Percentiles rank a stretch among this genome's conserved stretches.
Conservation (phyloP, 2,329 filamentous ascomycete species). For the Pseudogymnoascus sp. region DNA sequence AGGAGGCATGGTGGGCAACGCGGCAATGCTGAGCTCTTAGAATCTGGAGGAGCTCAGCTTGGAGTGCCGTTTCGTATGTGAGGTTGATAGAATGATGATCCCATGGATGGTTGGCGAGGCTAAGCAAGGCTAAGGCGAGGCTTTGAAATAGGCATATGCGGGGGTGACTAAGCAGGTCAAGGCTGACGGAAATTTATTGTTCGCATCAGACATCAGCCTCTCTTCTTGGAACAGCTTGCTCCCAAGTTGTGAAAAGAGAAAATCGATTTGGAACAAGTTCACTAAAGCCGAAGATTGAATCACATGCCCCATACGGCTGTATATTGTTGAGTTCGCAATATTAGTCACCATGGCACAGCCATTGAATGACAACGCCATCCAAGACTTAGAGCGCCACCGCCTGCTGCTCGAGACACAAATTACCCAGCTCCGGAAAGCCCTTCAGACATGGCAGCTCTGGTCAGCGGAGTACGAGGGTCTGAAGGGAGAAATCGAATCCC, state of each 20-base stretch:
- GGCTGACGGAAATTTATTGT: slow-evolving; percentile 8
- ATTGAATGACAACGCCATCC: slow-evolving; percentile 22
- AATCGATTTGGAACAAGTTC: background rate
- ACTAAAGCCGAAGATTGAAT: background rate
- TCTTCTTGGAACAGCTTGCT: background rate
- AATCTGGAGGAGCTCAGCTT: background rate
- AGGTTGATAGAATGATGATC: background rate
- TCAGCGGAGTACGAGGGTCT: slow-evolving; percentile 87
- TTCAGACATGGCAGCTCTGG: slow-evolving; percentile 84
- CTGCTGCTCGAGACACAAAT: slow-evolving; percentile 69
- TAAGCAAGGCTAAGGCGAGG: slow-evolving; percentile 8
- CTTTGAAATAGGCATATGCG: slow-evolving; percentile 8
- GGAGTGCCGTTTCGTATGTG: background rate
- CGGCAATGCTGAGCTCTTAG: background rate
- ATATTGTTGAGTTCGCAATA: background rate
- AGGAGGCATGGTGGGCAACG: background rate
- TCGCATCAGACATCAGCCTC: background rate
- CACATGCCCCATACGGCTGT: background rate
- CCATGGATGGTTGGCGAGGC: background rate
- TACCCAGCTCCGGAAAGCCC: slow-evolving; percentile 61
- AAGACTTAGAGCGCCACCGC: slow-evolving; percentile 65
- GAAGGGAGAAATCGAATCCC: slow-evolving; percentile 65
- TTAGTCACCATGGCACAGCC: slow-evolving; percentile 19
- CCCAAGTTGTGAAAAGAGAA: background rate
- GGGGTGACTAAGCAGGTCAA: slow-evolving; percentile 10